These are phyloP conservation scores for Camelina hispida DNA, from an alignment of 345 rosid species.

Conservation along the genomic window DNA sequence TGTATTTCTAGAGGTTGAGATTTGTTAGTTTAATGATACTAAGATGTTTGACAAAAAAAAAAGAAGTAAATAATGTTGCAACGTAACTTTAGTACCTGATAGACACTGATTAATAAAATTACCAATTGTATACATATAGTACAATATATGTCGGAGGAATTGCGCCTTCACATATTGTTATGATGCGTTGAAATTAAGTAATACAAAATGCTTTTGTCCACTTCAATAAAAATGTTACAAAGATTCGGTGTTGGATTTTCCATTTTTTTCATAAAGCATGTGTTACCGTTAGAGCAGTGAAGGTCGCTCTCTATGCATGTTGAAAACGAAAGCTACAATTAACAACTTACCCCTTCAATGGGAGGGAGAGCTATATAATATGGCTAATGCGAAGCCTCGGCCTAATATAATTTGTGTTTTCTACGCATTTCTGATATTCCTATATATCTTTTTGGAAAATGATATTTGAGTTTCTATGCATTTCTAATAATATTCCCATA, in stretches of 20 bases:
- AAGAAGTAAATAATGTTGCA: too few relatives aligned
- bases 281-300: constrained; percentile 43
- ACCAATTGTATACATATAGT: neutral
- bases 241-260: constrained; percentile 49
- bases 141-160: constrained; percentile 9
- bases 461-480: neutral
- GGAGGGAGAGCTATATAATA: constrained; percentile 35
- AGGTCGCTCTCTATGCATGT: constrained; percentile 45
- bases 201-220: constrained; percentile 29
- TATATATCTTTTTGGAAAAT: neutral
- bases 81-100: neutral
- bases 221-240: constrained; percentile 39
- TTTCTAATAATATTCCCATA: constrained; percentile 3
- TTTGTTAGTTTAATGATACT: too few relatives aligned
- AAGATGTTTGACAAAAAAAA: too few relatives aligned
- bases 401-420: neutral
- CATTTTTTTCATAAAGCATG: constrained; percentile 28
- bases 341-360: constrained; percentile 43
- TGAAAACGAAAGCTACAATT: constrained; percentile 46
- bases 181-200: constrained; percentile 30
- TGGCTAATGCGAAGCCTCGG: constrained; percentile 26
- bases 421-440: neutral
- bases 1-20: too few relatives aligned
- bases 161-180: constrained; percentile 29
- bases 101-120: neutral